Conservation (phyloP, 805 yeast genomes). For the Candida manassasensis region DNA sequence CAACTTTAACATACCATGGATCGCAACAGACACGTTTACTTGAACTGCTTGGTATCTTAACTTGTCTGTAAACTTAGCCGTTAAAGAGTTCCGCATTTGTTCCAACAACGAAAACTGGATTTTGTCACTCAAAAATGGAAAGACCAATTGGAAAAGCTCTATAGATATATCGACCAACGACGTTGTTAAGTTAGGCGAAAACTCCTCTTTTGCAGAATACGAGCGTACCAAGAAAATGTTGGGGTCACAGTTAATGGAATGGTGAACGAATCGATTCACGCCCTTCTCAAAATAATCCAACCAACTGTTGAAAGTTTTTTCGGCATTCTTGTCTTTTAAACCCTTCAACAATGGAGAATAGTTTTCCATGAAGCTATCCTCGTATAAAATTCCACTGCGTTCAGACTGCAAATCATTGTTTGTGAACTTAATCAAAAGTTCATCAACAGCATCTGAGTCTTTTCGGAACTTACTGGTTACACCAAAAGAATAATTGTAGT, state of each 20-base stretch:
- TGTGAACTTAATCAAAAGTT: conserved; percentile 25
- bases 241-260: conserved; percentile 33
- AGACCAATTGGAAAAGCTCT: conserved; percentile 65
- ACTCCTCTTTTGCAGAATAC: conserved; percentile 21
- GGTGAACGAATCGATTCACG: conserved; percentile 17
- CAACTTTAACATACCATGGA: conserved; percentile 46
- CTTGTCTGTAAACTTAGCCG: conserved; percentile 31
- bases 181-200: conserved; percentile 25
- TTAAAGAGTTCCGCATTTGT: conserved; percentile 54
- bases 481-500: conserved; percentile 48
- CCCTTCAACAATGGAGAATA: conserved; percentile 1
- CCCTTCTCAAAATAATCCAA: conserved; percentile 25
- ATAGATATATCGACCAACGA: conserved; percentile 70
- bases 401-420: not conserved
- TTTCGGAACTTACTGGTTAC: conserved; percentile 44
- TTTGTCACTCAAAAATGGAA: conserved; percentile 67
- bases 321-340: not conserved
- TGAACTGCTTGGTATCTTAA: conserved; percentile 44
- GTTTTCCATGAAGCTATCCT: conserved; percentile 14
- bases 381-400: conserved; percentile 4
- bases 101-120: conserved; percentile 88
- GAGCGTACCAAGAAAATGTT: conserved; percentile 18
- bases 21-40: conserved; percentile 59
- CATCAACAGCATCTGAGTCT: conserved; percentile 26
- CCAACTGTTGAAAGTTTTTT: conserved; percentile 20